These are phyloP conservation scores for Pseudogymnoascus sp. DNA, from an alignment of 2,329 filamentous ascomycete genomes.

Conservation along the genomic window DNA sequence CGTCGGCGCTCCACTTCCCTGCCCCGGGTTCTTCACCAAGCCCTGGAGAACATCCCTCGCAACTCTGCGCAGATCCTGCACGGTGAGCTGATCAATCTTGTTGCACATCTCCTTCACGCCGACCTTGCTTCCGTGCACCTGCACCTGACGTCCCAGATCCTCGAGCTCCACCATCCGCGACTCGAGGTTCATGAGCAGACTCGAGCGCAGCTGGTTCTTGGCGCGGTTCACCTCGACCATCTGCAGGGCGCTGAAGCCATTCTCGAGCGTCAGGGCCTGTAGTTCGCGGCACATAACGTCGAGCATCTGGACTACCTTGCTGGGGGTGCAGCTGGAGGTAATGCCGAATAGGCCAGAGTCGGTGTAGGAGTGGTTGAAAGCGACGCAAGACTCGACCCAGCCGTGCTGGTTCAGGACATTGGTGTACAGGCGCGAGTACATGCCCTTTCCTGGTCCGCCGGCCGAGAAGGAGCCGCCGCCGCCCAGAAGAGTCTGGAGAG, in stretches of 20 bases:
- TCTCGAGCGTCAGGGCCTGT: slow-evolving; percentile 66
- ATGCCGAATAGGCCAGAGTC: slow-evolving; percentile 96
- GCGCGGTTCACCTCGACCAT: slow-evolving; percentile 77
- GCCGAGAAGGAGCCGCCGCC: slow-evolving; percentile 95
- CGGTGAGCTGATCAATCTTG: slow-evolving; percentile 74
- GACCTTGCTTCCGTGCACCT: slow-evolving; percentile 91
- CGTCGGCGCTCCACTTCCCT: slow-evolving; percentile 80
- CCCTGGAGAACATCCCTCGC: slow-evolving; percentile 74
- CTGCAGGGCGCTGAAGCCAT: slow-evolving; percentile 65
- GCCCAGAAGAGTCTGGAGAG: slow-evolving; percentile 88
- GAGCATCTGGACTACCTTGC: slow-evolving; percentile 73
- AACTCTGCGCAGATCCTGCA: slow-evolving; percentile 74
- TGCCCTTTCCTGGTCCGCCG: slow-evolving; percentile 93
- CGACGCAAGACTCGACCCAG: slow-evolving; percentile 92
- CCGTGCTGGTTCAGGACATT: slow-evolving; percentile 96
- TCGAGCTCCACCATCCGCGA: slow-evolving; percentile 96
- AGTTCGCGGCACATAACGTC: slow-evolving; percentile 94
- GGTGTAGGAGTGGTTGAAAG: slow-evolving; percentile 96
- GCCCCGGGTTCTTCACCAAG: slow-evolving; percentile 63
- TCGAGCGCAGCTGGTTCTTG: slow-evolving; percentile 91
- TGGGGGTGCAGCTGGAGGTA: slow-evolving; percentile 74
- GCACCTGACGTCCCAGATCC: slow-evolving; percentile 88
- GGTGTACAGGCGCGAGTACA: slow-evolving; percentile 97
- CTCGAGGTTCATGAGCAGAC: slow-evolving; percentile 94
- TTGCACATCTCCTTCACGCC: slow-evolving; percentile 89